Base-by-base conservation (phyloP, 495 filamentous ascomycete species). In the Beverwykella pulmonaria region DNA sequence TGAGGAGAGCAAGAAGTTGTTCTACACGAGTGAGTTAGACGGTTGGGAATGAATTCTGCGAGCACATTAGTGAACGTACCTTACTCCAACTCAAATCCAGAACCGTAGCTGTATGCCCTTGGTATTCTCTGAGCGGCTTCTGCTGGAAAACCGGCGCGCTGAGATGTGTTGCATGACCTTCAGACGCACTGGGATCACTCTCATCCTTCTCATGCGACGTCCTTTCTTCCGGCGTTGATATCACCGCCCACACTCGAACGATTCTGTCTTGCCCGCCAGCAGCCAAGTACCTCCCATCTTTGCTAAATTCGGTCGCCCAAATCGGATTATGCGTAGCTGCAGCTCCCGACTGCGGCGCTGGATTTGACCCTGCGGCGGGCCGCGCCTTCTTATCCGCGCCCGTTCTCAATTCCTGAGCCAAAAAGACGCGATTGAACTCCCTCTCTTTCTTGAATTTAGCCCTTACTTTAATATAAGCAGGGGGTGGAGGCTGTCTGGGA, bases 81-180 rank as follows among this genome's bases (percentile, higher is more conserved):
- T 98, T 99, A 79, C 92, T 96, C 93, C 94, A 99, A 75, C 91
- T 96, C 36, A 99, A 72, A 72, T 96, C 93, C 68, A 99, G 78
- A 5, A 99, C 86, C 73, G 93, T 92, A 7, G 88, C 89, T 0
- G 86, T 90, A 73, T 99, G 94, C 0, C 92, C 93, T 59, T 86
- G 79, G 72, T 94, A 97, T 71, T 94, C 88, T 55, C 87, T 84
- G 5, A 90, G 71, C 1, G 92, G 90, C 72, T 88, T 88, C 19
- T 83, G 80, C 70, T 86, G 85, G 76, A 99, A 97, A n/a, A 98
- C 92, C 6, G 92, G 94, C 36, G 94, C 94, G 71, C 89, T 93
- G 65, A 98, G 79, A 63, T 85, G 84, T 14, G 78, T 48, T 0
- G 65, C 71, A 32, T 67, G 61, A 60, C 89, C 82, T 19, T 79